phyloP scores from a whole-genome alignment of 2,329 filamentous ascomycete genomes.

The Fusarium cicatricum region DNA sequence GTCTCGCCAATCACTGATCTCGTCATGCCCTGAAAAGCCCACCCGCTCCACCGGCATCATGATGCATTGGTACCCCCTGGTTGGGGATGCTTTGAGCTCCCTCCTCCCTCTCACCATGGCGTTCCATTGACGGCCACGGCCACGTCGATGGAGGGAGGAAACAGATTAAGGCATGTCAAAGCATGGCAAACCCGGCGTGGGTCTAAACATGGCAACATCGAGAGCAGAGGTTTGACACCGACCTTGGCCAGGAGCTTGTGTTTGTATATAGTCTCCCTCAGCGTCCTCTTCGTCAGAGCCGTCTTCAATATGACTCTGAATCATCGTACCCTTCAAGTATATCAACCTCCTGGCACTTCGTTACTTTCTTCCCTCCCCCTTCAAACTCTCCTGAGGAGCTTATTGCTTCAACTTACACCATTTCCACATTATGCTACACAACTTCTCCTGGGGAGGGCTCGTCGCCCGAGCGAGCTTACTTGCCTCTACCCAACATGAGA shows the following conservation, averaged over 20 bases:
- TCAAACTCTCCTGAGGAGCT: conserved; percentile 2
- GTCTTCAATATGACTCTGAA: conserved; percentile 24
- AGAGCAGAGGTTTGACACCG: conserved; percentile 15
- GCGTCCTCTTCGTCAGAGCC: conserved; percentile 7
- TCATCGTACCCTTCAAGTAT: conserved; percentile 20
- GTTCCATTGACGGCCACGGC: conserved; percentile 23
- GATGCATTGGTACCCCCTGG: conserved; percentile 22
- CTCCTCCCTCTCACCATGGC: conserved; percentile 25
- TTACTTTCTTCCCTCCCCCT: background rate
- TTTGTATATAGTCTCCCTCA: conserved; percentile 31
- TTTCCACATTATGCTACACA: conserved; percentile 31
- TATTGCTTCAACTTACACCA: conserved; percentile 10
- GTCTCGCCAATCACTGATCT: conserved; percentile 35
- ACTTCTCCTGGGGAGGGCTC: conserved; percentile 37
- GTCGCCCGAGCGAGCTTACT: conserved; percentile 31
- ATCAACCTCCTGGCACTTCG: conserved; percentile 6
- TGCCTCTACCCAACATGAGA: conserved; percentile 24
- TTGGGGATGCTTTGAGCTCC: conserved; percentile 17
- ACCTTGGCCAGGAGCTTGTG: conserved; percentile 6
- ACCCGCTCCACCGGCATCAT: conserved; percentile 35
- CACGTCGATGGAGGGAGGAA: conserved; percentile 13
- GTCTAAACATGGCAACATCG: conserved; percentile 33
- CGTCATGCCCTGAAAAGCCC: conserved; percentile 10
- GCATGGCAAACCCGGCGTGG: conserved; percentile 26
- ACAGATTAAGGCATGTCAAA: conserved; percentile 36